Base-by-base conservation (phyloP, 441 rosid genomes). In the Brassica hybrid region DNA sequence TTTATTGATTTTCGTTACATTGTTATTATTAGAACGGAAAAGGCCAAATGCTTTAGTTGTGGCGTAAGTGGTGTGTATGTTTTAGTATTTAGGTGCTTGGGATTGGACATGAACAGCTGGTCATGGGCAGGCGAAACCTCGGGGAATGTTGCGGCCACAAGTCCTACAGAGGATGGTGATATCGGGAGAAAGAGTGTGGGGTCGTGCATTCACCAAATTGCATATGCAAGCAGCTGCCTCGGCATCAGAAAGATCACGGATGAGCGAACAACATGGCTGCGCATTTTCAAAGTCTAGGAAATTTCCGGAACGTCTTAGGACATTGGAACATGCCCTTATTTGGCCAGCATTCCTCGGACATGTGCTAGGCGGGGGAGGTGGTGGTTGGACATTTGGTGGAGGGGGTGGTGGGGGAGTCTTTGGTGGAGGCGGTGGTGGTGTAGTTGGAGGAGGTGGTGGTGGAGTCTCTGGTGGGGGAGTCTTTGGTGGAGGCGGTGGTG, bases 181-280 rank as follows among this genome's bases (percentile, higher is more conserved):
- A 21, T 73, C 17, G 25, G 12, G 65, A n/a, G 77, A 65, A 21
- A 10, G 64, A 17, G 25, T 18, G 21, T 13, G 23, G n/a, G 41
- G 21, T 34, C 11, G 71, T 34, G 56, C 64, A 34, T 23, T 21
- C 7, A 73, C 64, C 54, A 54, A 52, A 9, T n/a, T 14, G 38
- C 76, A 73, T 19, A 73, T n/a, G 60, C 77, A 74, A 54, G 17
- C 48, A 74, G 56, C 77, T 54, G 77, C 77, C 1, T 65, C 65
- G 13, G 13, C 18, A 65, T 65, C 77, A 21, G 77, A 74, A 21
- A 54, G 57, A 14, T 54, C 3, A 1, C 57, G 64, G 18, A 74
- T 56, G 4, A 74, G 64, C 12, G 25, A 21, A 4, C 71, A 74
- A 54, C 77, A 74, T 54, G 65, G 71, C 13, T 65, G 41, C 2